These are phyloP conservation scores for Mrakia hoshinonis DNA, from an alignment of 768 basidiomycete species.

Conservation along the genomic window DNA sequence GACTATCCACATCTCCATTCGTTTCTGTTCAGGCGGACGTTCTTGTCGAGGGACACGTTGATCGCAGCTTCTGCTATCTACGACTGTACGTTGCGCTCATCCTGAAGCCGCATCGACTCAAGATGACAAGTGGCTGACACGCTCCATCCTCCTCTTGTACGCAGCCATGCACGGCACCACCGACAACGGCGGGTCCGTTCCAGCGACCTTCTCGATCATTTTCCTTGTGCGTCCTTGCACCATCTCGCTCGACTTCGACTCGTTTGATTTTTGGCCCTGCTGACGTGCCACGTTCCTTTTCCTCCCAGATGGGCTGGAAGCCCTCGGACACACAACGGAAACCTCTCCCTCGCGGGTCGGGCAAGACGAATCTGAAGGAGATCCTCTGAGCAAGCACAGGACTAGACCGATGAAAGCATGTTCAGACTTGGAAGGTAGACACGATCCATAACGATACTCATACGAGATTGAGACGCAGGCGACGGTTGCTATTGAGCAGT, in stretches of 20 bases:
- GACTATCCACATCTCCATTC: not conserved
- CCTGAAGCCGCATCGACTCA: no score
- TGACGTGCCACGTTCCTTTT: not conserved
- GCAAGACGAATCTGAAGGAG: slow-evolving; percentile 55
- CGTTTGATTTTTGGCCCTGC: not conserved
- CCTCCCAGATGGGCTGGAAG: slow-evolving; percentile 69
- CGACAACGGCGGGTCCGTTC: slow-evolving; percentile 43
- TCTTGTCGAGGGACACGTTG: slow-evolving; percentile 73
- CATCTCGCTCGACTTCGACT: not conserved
- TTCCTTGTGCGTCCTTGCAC: slow-evolving; percentile 58
- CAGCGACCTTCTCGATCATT: slow-evolving; percentile 93
- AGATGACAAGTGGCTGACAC: no score
- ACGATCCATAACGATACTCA: no score
- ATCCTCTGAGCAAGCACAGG: no score
- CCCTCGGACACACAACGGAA: slow-evolving; percentile 59
- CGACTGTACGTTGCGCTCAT: slow-evolving; percentile 63
- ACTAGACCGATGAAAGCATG: no score
- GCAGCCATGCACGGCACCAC: slow-evolving; percentile 22
- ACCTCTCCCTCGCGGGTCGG: slow-evolving; percentile 58
- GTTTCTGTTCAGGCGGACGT: slow-evolving; percentile 49
- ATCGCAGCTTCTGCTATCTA: slow-evolving; percentile 89
- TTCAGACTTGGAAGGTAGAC: no score
- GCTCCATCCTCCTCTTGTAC: not conserved
- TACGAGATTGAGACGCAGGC: no score
- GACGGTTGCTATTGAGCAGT: no score